Evolutionary conservation across 129 eudicot genomes (phyloP).

Genomic region (Flaveria trinervia): DNA sequence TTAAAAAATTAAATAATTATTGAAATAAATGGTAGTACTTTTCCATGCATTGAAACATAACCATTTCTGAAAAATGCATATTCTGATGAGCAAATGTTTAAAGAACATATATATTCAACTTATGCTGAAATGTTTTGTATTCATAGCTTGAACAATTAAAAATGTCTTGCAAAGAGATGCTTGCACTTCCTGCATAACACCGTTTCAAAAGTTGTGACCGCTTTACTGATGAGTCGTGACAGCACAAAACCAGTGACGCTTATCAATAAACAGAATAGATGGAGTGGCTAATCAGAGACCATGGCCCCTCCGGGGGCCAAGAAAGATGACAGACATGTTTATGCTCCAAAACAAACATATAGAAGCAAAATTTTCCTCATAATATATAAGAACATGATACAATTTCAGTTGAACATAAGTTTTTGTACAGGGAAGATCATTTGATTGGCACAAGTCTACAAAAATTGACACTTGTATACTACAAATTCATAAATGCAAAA

Average conservation of each 20-base stretch:
- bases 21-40: not conserved
- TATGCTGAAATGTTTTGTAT: too few species aligned
- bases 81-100: not conserved
- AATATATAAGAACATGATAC: constrained; percentile 29
- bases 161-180: too few species aligned
- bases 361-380: constrained; percentile 19
- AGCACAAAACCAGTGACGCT: too few species aligned
- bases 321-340: not conserved
- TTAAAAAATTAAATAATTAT: not conserved
- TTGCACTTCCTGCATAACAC: too few species aligned
- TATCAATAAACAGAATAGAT: too few species aligned
- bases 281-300: too few species aligned
- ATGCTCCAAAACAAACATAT: not conserved
- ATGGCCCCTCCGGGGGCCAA: too few species aligned
- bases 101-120: too few species aligned
- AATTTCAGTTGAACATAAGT: constrained; percentile 31
- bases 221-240: too few species aligned
- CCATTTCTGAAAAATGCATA: not conserved
- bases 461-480: constrained; percentile 38
- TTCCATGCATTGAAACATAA: constrained; percentile 10
- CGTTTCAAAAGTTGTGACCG: too few species aligned
- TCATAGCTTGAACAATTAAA: too few species aligned
- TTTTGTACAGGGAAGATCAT: constrained; percentile 55
- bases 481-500: constrained; percentile 38
- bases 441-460: constrained; percentile 43